These are phyloP conservation scores for Mucor irregularis DNA, from an alignment of 371 early-diverging fungal species.

Conservation along the genomic window DNA sequence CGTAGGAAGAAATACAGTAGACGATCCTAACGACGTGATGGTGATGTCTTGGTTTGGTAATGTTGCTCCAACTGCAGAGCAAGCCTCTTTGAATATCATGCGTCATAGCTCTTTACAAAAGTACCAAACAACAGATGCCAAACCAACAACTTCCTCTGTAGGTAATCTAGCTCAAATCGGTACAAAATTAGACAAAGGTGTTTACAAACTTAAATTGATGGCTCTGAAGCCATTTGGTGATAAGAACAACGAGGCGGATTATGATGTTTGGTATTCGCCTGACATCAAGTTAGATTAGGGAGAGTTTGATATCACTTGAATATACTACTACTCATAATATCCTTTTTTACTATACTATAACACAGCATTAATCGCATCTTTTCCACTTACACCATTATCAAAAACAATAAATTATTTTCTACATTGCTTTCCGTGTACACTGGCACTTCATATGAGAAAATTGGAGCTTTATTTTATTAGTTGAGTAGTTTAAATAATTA, in stretches of 20 bases:
- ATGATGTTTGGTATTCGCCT: constrained; percentile 42
- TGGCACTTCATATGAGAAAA: too few species aligned
- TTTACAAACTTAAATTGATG: constrained; percentile 34
- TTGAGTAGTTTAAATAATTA: not conserved
- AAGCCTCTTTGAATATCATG: constrained; percentile 5
- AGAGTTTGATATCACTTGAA: not conserved
- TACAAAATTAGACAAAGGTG: constrained; percentile 18
- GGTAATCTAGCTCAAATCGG: constrained; percentile 2
- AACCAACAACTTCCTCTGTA: not conserved
- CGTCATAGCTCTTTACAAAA: not conserved
- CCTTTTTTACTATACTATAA: too few species aligned
- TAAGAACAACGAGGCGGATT: constrained; percentile 22
- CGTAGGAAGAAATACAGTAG: constrained; percentile 29
- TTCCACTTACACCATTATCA: too few species aligned
- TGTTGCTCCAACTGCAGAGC: constrained; percentile 27
- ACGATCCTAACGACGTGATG: constrained; percentile 27
- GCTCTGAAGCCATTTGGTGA: constrained; percentile 42
- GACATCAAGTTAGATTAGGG: constrained; percentile 1
- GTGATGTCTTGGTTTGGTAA: constrained; percentile 36
- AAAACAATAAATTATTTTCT: too few species aligned
- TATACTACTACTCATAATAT: too few species aligned
- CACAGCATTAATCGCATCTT: too few species aligned
- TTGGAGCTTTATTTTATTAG: too few species aligned
- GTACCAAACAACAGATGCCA: too few species aligned
- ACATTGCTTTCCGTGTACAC: too few species aligned